Conservation (phyloP, 2,329 filamentous ascomycete species). For the Amphichorda felina region DNA sequence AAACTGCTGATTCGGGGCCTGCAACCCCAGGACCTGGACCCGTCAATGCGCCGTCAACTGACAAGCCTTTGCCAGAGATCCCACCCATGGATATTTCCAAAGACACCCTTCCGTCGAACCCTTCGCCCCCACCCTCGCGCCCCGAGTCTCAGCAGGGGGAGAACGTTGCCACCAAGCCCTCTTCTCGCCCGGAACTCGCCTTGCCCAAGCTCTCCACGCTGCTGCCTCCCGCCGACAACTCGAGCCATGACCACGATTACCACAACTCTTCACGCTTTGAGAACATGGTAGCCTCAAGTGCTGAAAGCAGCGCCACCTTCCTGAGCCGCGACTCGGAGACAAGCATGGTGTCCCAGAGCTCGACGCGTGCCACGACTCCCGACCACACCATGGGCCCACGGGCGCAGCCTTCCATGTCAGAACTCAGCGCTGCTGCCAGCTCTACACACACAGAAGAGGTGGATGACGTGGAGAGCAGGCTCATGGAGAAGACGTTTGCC, state of each 20-base stretch:
- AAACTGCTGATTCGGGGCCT: conserved; percentile 16
- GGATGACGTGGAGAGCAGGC: conserved; percentile 67
- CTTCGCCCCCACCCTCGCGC: conserved; percentile 25
- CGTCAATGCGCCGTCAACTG: conserved; percentile 33
- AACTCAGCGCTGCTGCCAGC: conserved; percentile 55
- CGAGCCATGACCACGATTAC: conserved; percentile 36
- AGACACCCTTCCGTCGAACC: conserved; percentile 15
- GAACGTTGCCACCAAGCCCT: conserved; percentile 27
- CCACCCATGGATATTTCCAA: conserved; percentile 38
- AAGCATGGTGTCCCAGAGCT: conserved; percentile 69
- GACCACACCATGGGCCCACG: conserved; percentile 47
- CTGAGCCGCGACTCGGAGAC: conserved; percentile 70
- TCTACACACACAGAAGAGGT: conserved; percentile 60
- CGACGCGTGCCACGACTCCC: conserved; percentile 80
- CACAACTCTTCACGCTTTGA: conserved; percentile 46
- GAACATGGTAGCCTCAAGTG: conserved; percentile 63
- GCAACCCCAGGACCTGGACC: conserved; percentile 23
- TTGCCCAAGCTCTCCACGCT: conserved; percentile 43
- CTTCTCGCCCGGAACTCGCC: conserved; percentile 36
- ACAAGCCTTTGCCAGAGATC: conserved; percentile 58
- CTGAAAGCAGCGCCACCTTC: conserved; percentile 68
- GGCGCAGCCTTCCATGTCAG: conserved; percentile 51
- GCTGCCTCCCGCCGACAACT: conserved; percentile 32
- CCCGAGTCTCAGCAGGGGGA: conserved; percentile 30
- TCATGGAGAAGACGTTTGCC: conserved; percentile 86